Base-by-base conservation (phyloP, 2,329 filamentous ascomycete species). In the Trichophaea hybrida region DNA sequence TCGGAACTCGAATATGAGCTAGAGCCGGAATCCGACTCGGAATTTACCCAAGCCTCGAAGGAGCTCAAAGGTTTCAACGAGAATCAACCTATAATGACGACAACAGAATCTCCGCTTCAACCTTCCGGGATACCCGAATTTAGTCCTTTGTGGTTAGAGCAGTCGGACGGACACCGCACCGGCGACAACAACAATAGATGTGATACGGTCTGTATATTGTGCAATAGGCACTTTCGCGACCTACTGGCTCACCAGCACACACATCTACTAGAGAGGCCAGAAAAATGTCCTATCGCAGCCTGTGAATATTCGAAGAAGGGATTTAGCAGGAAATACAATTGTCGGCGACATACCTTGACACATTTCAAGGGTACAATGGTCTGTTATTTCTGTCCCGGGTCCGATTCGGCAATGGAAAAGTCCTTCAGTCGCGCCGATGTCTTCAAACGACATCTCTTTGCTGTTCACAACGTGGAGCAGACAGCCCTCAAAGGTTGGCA, bases 291-390 rank as follows among this genome's bases (percentile, higher is more conserved):
- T 0, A 95, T 95, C 67, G 78, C 85, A 60, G 93, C 84, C 0
- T 96, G 90, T 75, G 88, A 94, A 69, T 96, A 95, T 73, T 85
- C 94, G 75, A 76, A 80, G 69, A 95, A 95, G 74, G 90, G 90
- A 2, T 96, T 96, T 70, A 89, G 90, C 8, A 80, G 90, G 68
- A 95, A 95, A 74, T 96, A 96, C 71, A 90, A 96, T 76, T 94
- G 94, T 78, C 95, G 95, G 74, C 78, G 90, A 49, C 90, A 96
- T 72, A 94, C 89, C 4, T 74, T 95, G 64, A 96, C 90, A 4
- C 90, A 96, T 72, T 96, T 95, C 79, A 95, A 95, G 75, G 90
- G 90, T 44, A 95, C 87, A 53, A 95, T 95, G 90, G 88, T 95
- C 24, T 96, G 90, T 70, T 88, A 88, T 34, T 96, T 95, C 75